Conservation (phyloP, 129 eudicot genomes). For the Oenanthe sinensis region DNA sequence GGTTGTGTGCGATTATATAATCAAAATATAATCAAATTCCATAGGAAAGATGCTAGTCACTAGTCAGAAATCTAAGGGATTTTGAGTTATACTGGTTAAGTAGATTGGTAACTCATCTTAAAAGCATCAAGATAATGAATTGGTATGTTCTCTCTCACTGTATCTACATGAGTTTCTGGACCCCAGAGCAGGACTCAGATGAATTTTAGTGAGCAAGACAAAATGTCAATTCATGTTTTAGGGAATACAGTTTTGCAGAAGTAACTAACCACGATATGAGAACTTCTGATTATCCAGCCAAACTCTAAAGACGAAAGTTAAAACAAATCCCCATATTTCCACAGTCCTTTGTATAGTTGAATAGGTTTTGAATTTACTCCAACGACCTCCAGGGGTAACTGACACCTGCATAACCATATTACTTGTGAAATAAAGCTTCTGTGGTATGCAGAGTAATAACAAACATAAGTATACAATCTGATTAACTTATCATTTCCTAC, state of each 20-base stretch:
- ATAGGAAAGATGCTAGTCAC: not conserved
- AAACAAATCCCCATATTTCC: slow-evolving; percentile 94
- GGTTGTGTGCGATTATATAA: not conserved
- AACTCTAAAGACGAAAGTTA: slow-evolving; percentile 58
- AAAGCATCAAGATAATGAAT: not conserved
- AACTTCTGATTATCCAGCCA: slow-evolving; percentile 95
- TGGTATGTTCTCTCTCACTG: not conserved
- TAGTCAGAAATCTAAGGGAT: not conserved
- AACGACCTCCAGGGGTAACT: slow-evolving; percentile 95
- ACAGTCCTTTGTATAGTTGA: slow-evolving; percentile 95
- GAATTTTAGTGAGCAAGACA: slow-evolving; percentile 1
- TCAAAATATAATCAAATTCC: not conserved
- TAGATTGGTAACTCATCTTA: not conserved
- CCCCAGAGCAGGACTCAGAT: not conserved
- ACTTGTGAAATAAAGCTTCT: not conserved
- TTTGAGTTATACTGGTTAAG: not conserved
- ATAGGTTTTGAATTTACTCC: slow-evolving; percentile 95
- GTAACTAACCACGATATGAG: slow-evolving; percentile 67
- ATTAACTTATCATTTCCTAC: not conserved
- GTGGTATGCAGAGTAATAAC: not conserved
- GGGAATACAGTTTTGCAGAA: not conserved
- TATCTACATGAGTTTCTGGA: not conserved
- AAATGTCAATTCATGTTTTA: slow-evolving; percentile 1
- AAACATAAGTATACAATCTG: not conserved
- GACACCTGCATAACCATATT: slow-evolving; percentile 52